Evolutionary conservation across 176 grass and related monocot species (phyloP).

Genomic region (Aegilops sharonensis): DNA sequence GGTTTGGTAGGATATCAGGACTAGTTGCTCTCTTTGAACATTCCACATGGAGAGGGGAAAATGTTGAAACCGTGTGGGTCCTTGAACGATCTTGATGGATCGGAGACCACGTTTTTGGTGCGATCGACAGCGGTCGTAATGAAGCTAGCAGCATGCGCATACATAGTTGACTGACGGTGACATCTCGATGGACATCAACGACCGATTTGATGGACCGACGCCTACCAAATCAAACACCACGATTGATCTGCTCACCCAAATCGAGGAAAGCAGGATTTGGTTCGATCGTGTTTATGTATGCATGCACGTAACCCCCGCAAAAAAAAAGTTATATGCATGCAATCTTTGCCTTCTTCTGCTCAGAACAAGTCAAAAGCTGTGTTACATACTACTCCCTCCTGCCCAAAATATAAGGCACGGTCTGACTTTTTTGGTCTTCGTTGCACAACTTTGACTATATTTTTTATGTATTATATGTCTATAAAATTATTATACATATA

Average conservation of each 20-base stretch:
- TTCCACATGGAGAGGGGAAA: background rate
- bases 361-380: background rate
- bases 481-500: too few species aligned
- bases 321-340: background rate
- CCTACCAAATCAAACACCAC: slow-evolving; percentile 6
- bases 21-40: background rate
- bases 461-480: too few species aligned
- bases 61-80: slow-evolving; percentile 1
- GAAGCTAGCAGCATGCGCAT: background rate
- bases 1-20: too few species aligned
- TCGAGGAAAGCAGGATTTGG: slow-evolving; percentile 2
- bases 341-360: background rate
- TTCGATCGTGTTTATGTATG: background rate
- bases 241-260: background rate
- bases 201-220: background rate
- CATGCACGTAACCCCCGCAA: too few species aligned
- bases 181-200: background rate
- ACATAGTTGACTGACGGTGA: background rate
- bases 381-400: background rate
- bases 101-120: slow-evolving; percentile 33
- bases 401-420: too few species aligned
- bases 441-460: too few species aligned
- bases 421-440: too few species aligned
- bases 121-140: background rate
- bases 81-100: background rate